A percentile compares a stretch with the other conserved stretches of the same genome.
Evolutionary conservation across 768 basidiomycete species (phyloP).

Genomic region (Tricholoma terreum): DNA sequence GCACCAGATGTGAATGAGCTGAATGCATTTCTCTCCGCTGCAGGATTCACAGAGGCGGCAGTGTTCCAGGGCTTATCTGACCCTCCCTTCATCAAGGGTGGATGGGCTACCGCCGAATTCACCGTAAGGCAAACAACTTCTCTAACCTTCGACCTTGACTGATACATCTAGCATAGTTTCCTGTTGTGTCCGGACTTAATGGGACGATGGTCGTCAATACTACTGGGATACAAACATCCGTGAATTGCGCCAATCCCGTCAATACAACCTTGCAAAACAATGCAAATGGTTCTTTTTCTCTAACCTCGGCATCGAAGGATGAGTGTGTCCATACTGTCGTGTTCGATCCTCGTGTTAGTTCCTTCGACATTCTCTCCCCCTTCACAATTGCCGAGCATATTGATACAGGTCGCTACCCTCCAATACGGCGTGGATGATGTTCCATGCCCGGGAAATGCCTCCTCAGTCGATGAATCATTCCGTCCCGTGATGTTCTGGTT

Average conservation of each 20-base stretch:
- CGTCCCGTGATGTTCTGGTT: slow-evolving; percentile 72
- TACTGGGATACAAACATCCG: slow-evolving; percentile 44
- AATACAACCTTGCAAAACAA: slow-evolving; percentile 20
- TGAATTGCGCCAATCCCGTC: slow-evolving; percentile 45
- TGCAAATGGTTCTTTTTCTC: slow-evolving; percentile 26
- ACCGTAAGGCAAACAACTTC: slow-evolving; percentile 27
- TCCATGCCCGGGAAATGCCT: slow-evolving; percentile 33
- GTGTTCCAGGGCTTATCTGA: slow-evolving; percentile 45
- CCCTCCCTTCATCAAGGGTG: slow-evolving; percentile 52
- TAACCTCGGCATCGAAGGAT: slow-evolving; percentile 43
- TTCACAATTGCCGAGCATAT: not conserved
- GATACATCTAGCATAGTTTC: slow-evolving; percentile 33
- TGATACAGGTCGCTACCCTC: slow-evolving; percentile 30
- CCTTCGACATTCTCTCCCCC: not conserved
- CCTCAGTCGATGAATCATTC: slow-evolving; percentile 26
- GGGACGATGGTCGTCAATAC: slow-evolving; percentile 52
- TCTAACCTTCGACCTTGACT: not conserved
- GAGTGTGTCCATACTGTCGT: slow-evolving; percentile 41
- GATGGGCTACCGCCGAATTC: slow-evolving; percentile 57
- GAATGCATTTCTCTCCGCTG: slow-evolving; percentile 56
- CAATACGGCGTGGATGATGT: slow-evolving; percentile 50
- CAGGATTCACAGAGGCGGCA: slow-evolving; percentile 51
- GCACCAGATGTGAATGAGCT: slow-evolving; percentile 41
- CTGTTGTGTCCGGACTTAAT: slow-evolving; percentile 42
- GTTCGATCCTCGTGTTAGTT: slow-evolving; percentile 36